Base-by-base conservation (phyloP, 139 green algal genomes). In the Chlamydomonas applanata region DNA sequence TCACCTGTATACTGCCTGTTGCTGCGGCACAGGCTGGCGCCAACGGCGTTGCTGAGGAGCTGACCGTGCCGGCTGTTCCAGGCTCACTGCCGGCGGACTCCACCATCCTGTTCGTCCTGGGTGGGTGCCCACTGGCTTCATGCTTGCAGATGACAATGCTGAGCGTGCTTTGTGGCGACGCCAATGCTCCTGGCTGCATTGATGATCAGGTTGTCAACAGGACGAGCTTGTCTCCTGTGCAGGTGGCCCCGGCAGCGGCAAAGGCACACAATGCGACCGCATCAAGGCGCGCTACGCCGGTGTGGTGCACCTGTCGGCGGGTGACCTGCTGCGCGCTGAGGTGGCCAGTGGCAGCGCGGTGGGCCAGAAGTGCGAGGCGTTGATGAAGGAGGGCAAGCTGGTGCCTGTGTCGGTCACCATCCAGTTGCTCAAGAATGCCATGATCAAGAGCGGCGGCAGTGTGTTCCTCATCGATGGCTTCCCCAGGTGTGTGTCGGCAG, bases 391-490 rank as follows among this genome's bases (percentile, higher is more conserved):
- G 74, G 91, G 91, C 69, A 89, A 92, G 80, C 89, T 96, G 30
- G 91, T 95, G 77, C 90, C 91, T 29, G 67, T 80, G 16, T 49
- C 59, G n/a, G 85, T 94, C 30, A 94, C 87, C 44, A 90, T 96
- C 71, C 73, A 75, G 14, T 81, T 96, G 76, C 81, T 96, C 27
- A 89, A 88, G 71, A 84, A 84, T 1, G 88, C 88, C 22, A 96
- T 96, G 89, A 73, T 89, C 13, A 61, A 75, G 35, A 86, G 72
- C 59, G 79, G 82, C 13, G 80, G 52, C 67, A 81, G 78, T 36
- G 84, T 85, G 65, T 97, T 97, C 81, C 85, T 98, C 17, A 94
- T 98, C 66, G 93, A 98, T 72, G 93, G 93, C 70, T 98, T 98
- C 87, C 93, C 93, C 11, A 86, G 67, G 67, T 73, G 45, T 46